These are phyloP conservation scores for Fusarium concolor DNA, from an alignment of 2,329 filamentous ascomycete species.

Conservation along the genomic window DNA sequence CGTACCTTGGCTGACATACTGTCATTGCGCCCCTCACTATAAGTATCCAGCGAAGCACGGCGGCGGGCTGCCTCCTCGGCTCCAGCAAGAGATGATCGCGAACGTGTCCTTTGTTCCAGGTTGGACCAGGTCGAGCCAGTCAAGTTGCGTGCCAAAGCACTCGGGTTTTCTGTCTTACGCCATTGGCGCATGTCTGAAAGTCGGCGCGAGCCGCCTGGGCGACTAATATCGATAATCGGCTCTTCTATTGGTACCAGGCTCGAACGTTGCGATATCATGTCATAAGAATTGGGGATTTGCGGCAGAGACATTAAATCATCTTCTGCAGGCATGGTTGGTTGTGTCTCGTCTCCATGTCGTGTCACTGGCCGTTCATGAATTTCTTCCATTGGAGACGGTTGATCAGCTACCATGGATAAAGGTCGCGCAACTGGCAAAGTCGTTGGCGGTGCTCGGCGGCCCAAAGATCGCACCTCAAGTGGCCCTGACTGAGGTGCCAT, in stretches of 20 bases:
- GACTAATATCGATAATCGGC: constrained; percentile 27
- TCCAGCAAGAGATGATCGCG: constrained; percentile 34
- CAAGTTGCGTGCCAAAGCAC: constrained; percentile 21
- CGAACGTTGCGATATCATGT: constrained; percentile 41
- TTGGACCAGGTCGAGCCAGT: constrained; percentile 26
- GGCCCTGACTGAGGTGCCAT: constrained; percentile 27
- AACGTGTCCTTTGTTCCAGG: constrained; percentile 36
- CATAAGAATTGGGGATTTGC: constrained; percentile 17
- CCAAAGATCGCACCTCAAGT: constrained; percentile 30
- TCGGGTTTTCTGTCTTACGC: constrained; percentile 39
- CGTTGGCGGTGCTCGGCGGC: constrained; percentile 55
- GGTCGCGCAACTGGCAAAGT: constrained; percentile 62
- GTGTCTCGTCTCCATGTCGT: constrained; percentile 43
- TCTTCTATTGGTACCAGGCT: constrained; percentile 38
- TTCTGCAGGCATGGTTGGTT: constrained; percentile 12
- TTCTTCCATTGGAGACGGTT: constrained; percentile 57
- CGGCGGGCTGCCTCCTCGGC: constrained; percentile 41
- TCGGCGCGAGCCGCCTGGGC: constrained; percentile 45
- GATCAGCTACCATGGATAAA: constrained; percentile 66
- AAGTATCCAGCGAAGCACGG: constrained; percentile 51
- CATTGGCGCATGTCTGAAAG: constrained; percentile 50
- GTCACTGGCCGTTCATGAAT: constrained; percentile 48
- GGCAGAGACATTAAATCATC: constrained; percentile 35
- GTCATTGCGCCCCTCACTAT: constrained; percentile 40
- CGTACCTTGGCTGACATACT: constrained; percentile 37